These are phyloP conservation scores for Lipomyces yamadae DNA, from an alignment of 805 yeast genomes.

Conservation along the genomic window DNA sequence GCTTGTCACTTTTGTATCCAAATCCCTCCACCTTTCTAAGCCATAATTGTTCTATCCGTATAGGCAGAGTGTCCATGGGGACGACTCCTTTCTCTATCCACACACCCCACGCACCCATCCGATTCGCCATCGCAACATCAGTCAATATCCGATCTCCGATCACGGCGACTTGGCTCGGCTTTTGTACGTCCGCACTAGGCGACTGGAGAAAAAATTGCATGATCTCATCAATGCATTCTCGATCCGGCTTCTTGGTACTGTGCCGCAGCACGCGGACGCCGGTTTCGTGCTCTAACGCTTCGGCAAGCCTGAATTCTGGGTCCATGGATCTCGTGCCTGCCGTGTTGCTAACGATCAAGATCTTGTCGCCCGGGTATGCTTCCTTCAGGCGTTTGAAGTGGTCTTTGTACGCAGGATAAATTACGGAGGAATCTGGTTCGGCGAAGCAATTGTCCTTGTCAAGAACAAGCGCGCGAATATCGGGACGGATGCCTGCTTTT, in stretches of 20 bases:
- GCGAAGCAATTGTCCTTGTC: conserved; percentile 98
- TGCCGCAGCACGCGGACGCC: conserved; percentile 47
- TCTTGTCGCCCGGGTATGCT: conserved; percentile 64
- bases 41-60: conserved; percentile 57
- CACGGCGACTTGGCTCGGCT: conserved; percentile 73
- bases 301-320: conserved; percentile 11
- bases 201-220: conserved; percentile 56
- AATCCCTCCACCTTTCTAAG: conserved; percentile 2
- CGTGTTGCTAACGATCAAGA: conserved; percentile 85
- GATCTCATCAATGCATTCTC: conserved; percentile 60
- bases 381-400: conserved; percentile 25
- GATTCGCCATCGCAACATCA: conserved; percentile 90
- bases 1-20: neutral
- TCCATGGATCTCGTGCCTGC: conserved; percentile 60
- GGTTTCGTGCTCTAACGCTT: conserved; percentile 26
- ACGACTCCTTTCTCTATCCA: conserved; percentile 85
- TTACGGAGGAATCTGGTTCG: conserved; percentile 72
- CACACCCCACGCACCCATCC: conserved; percentile 84
- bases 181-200: conserved; percentile 51
- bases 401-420: conserved; percentile 70
- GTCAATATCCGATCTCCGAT: conserved; percentile 92
- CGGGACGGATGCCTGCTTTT: conserved; percentile 33
- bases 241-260: conserved; percentile 43
- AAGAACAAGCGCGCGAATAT: conserved; percentile 50
- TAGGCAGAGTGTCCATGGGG: conserved; percentile 56